phyloP scores from a whole-genome alignment of 768 basidiomycete species.

The Steccherinum ochraceum region DNA sequence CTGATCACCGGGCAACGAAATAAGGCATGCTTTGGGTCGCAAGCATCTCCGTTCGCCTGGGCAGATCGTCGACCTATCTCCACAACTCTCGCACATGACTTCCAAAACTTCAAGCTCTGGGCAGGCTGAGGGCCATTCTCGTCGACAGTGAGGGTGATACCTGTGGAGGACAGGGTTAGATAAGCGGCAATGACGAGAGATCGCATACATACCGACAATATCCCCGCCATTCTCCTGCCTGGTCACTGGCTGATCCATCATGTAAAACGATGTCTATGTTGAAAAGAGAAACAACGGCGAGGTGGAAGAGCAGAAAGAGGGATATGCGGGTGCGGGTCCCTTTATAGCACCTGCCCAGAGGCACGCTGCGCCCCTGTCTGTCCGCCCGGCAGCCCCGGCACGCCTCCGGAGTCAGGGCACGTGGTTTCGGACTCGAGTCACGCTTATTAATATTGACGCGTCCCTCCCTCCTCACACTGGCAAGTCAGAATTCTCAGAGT shows the following conservation, averaged over 20 bases:
- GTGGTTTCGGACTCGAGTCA: no score
- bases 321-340: not conserved
- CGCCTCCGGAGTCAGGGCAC: no score
- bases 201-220: not conserved
- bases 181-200: not conserved
- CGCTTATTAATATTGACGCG: no score
- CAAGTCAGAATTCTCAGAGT: no score
- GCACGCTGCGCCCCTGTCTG: not conserved
- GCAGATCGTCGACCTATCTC: conserved; percentile 65
- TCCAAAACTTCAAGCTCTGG: conserved; percentile 46
- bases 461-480: no score
- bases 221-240: not conserved
- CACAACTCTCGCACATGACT: conserved; percentile 42
- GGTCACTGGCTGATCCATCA: not conserved
- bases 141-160: conserved; percentile 54
- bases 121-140: conserved; percentile 38
- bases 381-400: not conserved
- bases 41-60: conserved; percentile 33
- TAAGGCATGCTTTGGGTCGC: conserved; percentile 40
- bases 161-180: conserved; percentile 26
- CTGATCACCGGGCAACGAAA: conserved; percentile 78
- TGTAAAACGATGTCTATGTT: not conserved
- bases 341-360: not conserved
- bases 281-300: not conserved
- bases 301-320: not conserved